phyloP scores from a whole-genome alignment of 1,284 basidiomycete genomes.

The Apiotrichum mycotoxinovorans region DNA sequence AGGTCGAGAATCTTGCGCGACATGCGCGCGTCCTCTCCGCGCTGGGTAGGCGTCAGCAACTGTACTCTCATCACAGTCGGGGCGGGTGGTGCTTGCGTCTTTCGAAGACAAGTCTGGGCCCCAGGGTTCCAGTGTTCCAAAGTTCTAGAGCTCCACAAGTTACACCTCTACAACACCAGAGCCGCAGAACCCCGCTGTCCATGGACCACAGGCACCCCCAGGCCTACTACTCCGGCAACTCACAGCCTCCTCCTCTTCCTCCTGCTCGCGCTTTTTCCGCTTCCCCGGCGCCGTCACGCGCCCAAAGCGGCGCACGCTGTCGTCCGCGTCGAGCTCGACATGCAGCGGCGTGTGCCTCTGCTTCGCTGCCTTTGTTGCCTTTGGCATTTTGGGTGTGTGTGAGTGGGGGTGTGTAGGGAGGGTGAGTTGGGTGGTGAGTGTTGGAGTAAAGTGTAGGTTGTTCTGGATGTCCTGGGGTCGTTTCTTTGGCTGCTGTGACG shows the following conservation, averaged over 20 bases:
- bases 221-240: constrained; percentile 9
- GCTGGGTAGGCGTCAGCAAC: constrained; percentile 52
- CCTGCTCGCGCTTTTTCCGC: constrained; percentile 57
- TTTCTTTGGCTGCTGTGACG: no score
- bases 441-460: not conserved
- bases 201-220: not conserved
- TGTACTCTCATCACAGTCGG: not conserved
- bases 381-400: constrained; percentile 36
- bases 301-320: constrained; percentile 69
- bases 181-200: not conserved
- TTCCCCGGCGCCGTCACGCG: constrained; percentile 66
- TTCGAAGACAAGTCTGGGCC: no score
- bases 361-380: constrained; percentile 30
- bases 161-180: no score
- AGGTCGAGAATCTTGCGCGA: constrained; percentile 88
- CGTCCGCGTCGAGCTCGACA: constrained; percentile 73
- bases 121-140: no score
- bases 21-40: constrained; percentile 75
- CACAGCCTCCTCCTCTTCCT: constrained; percentile 59
- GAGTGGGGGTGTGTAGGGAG: not conserved
- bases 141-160: no score
- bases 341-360: constrained; percentile 76
- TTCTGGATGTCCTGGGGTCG: no score
- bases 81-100: no score
- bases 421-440: not conserved